Conservation (phyloP, 2,329 filamentous ascomycete species). For the Alternaria infectoria region DNA sequence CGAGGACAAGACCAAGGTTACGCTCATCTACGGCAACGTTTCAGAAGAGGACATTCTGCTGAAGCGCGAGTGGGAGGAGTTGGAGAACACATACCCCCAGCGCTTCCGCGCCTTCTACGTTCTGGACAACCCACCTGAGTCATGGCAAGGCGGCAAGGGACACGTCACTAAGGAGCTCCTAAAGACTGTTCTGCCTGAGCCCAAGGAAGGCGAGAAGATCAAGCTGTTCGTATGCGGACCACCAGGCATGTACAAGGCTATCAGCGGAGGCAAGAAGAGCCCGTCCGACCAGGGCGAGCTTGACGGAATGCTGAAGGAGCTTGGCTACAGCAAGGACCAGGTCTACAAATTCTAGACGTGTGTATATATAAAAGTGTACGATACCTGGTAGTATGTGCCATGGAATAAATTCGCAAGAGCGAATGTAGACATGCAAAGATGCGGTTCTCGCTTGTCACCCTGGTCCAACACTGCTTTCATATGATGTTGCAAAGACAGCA, state of each 20-base stretch:
- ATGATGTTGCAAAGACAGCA: background rate
- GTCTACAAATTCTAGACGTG: slow-evolving; percentile 74
- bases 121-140: slow-evolving; percentile 81
- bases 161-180: slow-evolving; percentile 88
- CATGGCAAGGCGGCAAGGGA: slow-evolving; percentile 78
- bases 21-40: slow-evolving; percentile 91
- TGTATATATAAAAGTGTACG: slow-evolving; percentile 21
- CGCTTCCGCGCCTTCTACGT: slow-evolving; percentile 96
- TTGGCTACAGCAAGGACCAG: slow-evolving; percentile 86
- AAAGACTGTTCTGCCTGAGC: slow-evolving; percentile 93
- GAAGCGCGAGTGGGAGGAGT: slow-evolving; percentile 79
- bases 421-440: background rate
- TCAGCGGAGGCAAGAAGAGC: slow-evolving; percentile 88
- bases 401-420: slow-evolving; percentile 4
- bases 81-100: slow-evolving; percentile 95
- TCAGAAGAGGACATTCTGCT: slow-evolving; percentile 89
- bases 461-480: background rate
- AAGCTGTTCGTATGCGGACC: slow-evolving; percentile 98
- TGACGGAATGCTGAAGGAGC: slow-evolving; percentile 77
- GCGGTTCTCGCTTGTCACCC: background rate
- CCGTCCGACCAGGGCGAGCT: slow-evolving; percentile 95
- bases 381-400: slow-evolving; percentile 20
- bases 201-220: slow-evolving; percentile 82
- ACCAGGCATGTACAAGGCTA: slow-evolving; percentile 89
- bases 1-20: slow-evolving; percentile 96